A percentile compares a stretch with the other conserved stretches of the same genome.
These are phyloP conservation scores for Monosporascus sp. DNA, from an alignment of 2,329 filamentous ascomycete genomes.

Conservation along the genomic window DNA sequence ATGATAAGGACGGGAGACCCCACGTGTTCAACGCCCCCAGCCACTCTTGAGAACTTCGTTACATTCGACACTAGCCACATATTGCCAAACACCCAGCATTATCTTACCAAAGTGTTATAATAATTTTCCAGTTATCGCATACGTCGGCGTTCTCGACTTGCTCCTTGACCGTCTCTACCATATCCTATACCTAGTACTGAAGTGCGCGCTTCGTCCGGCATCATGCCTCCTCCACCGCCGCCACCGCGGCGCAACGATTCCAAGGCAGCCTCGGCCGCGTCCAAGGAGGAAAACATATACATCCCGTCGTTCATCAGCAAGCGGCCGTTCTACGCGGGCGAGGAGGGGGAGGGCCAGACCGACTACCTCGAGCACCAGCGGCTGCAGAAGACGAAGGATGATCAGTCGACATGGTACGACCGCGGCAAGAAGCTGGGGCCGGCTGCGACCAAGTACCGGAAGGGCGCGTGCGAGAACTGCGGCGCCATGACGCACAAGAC, in stretches of 20 bases:
- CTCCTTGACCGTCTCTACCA: too few relatives aligned
- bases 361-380: slow-evolving; percentile 98
- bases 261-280: slow-evolving; percentile 35
- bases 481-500: slow-evolving; percentile 94
- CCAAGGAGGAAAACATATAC: slow-evolving; percentile 95
- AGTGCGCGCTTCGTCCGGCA: not conserved
- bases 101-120: too few relatives aligned
- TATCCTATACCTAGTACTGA: too few relatives aligned
- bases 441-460: slow-evolving; percentile 92
- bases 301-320: slow-evolving; percentile 98
- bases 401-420: slow-evolving; percentile 84
- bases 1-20: not conserved
- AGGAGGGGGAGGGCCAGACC: slow-evolving; percentile 67
- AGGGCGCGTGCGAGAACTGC: slow-evolving; percentile 98
- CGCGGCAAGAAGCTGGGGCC: slow-evolving; percentile 79
- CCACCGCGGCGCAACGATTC: slow-evolving; percentile 27
- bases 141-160: too few relatives aligned
- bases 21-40: not conserved
- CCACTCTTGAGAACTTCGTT: too few relatives aligned
- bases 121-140: too few relatives aligned
- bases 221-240: slow-evolving; percentile 40
- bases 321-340: slow-evolving; percentile 88
- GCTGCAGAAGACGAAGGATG: slow-evolving; percentile 68
- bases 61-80: too few relatives aligned
- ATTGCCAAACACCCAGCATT: too few relatives aligned